Conservation (phyloP, 176 grass and related monocot species). For the Dactylis glomerata region DNA sequence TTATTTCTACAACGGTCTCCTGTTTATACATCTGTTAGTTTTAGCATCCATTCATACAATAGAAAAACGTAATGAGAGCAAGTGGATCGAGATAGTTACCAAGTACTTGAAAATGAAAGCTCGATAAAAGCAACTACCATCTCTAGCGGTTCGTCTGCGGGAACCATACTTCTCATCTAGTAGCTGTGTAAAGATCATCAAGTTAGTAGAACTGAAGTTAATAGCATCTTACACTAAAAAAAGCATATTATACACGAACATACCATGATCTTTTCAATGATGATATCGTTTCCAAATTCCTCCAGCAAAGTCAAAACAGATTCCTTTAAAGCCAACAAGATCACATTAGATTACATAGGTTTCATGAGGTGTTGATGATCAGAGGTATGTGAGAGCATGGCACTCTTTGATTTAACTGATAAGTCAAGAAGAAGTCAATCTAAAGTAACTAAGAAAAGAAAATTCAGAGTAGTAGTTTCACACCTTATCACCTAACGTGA, state of each 20-base stretch:
- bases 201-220: neutral
- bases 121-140: slow-evolving; percentile 15
- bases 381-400: neutral
- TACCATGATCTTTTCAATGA: too few species aligned
- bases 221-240: neutral
- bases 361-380: neutral
- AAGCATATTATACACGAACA: too few species aligned
- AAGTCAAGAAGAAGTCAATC: neutral
- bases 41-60: neutral
- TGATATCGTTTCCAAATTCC: too few species aligned
- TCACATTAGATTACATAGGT: too few species aligned
- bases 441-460: neutral
- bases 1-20: neutral
- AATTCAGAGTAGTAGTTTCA: neutral
- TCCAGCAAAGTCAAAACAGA: too few species aligned
- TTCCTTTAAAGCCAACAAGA: too few species aligned
- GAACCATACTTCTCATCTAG: slow-evolving; percentile 8
- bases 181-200: neutral
- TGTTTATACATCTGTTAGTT: neutral
- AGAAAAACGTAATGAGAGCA: neutral
- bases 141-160: neutral
- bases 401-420: neutral
- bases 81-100: too few species aligned
- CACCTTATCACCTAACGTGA: neutral
- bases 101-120: slow-evolving; percentile 10